Percentiles rank a stretch among this genome's conserved stretches.
Conservation (phyloP, 1,139 yeast species). For the Saccharomyces hybrid region DNA sequence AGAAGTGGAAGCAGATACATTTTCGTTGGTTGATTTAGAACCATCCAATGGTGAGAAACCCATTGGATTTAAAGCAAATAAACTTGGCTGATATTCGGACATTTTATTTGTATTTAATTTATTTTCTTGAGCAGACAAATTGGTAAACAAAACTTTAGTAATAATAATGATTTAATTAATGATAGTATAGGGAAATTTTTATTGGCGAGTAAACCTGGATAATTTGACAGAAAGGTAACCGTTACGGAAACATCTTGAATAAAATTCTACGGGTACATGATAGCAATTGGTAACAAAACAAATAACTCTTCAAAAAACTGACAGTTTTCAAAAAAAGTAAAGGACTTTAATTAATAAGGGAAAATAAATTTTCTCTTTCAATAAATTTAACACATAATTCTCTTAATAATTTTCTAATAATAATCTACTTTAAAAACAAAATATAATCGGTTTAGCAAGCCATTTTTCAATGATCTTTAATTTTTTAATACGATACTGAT, state of each 20-base stretch:
- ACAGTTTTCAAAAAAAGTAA: not conserved
- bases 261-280: slow-evolving; percentile 2
- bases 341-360: slow-evolving; percentile 1
- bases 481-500: slow-evolving; percentile 2
- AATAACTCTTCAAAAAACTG: not conserved
- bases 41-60: slow-evolving; percentile 8
- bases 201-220: slow-evolving; percentile 7
- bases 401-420: slow-evolving; percentile 7
- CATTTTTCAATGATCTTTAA: slow-evolving; percentile 11
- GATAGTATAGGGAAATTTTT: slow-evolving; percentile 1
- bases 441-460: slow-evolving; percentile 18
- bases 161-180: slow-evolving; percentile 2
- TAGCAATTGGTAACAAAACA: slow-evolving; percentile 5
- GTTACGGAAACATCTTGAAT: slow-evolving; percentile 11
- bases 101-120: slow-evolving; percentile 7
- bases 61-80: slow-evolving; percentile 2
- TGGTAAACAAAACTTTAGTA: slow-evolving; percentile 4
- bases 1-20: slow-evolving; percentile 6
- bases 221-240: slow-evolving; percentile 7
- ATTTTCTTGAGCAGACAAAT: not conserved
- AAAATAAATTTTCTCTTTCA: slow-evolving; percentile 4
- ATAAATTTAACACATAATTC: slow-evolving; percentile 3
- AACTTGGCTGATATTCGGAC: slow-evolving; percentile 15
- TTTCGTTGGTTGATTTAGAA: slow-evolving; percentile 4
- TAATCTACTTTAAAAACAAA: slow-evolving; percentile 10